Conservation (phyloP, 306 rosid species). For the Dryas drummondii region DNA sequence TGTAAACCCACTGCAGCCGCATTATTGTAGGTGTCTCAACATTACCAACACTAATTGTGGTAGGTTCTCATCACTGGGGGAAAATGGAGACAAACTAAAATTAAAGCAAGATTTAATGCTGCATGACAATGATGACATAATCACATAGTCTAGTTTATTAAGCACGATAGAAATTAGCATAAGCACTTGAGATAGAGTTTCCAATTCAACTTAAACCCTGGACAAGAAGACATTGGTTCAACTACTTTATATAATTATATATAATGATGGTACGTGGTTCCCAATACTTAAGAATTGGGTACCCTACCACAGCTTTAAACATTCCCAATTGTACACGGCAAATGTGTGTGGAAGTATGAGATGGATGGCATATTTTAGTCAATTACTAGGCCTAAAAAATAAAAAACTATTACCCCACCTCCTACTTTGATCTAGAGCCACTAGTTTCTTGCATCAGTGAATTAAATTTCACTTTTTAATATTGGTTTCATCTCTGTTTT, state of each 20-base stretch:
- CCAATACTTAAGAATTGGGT: neutral
- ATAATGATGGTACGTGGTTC: neutral
- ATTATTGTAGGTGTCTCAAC: neutral
- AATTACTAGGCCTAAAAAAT: neutral
- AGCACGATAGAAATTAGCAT: no score
- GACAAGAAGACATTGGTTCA: slow-evolving; percentile 8
- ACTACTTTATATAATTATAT: neutral
- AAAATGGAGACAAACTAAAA: neutral
- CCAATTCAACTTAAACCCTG: neutral
- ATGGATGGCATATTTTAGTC: slow-evolving; percentile 13
- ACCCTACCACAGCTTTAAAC: neutral
- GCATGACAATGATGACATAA: no score
- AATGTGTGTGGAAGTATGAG: slow-evolving; percentile 17
- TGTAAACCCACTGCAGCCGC: no score
- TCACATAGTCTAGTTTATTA: no score
- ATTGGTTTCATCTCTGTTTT: neutral
- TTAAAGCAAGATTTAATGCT: no score
- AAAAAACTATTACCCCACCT: neutral
- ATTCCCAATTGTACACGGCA: neutral
- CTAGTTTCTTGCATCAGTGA: neutral
- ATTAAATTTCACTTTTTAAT: neutral
- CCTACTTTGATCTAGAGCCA: neutral
- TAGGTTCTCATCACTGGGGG: neutral
- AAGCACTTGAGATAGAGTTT: neutral
- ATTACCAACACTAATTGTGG: neutral